Base-by-base conservation (phyloP, 768 basidiomycete species). In the Tylopilus plumbeoviolaceoides region DNA sequence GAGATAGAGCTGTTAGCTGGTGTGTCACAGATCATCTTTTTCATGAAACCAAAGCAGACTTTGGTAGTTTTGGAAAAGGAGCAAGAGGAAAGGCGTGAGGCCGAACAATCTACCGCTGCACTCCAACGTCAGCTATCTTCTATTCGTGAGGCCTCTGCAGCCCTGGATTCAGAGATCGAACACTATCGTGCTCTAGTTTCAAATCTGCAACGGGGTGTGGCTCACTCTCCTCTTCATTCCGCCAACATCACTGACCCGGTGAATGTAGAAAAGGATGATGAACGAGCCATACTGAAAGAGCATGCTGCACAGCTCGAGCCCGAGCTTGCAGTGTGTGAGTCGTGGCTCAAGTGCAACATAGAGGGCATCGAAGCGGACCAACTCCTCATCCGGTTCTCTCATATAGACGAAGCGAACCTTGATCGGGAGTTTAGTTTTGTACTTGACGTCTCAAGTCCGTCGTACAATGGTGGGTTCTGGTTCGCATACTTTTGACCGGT, bases 1-100 rank as follows among this genome's bases (percentile, higher is more conserved):
- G 92, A 94, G 69, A 85, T 91, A 28, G 85, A 89, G 47, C 77
- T 95, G 50, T 77, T 91, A 3, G 79, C 81, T 51, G 80, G 91
- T 92, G 66, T n/a, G 81, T 72, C 15, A 31, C 31, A 50, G 18
- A 21, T 25, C 59, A 5, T 38, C 9, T n/a, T 33, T 8, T 5
- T 17, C 17, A 33, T 44, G 14, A n/a, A 42, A 36, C 21, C 11
- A 42, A 38, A 41, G 7, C 15, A 28, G 10, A 30, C 30, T 8
- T 5, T 28, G 12, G 20, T 54, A 88, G 88, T 79, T 10, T 68
- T 91, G 46, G 84, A 82, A 59, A 72, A 74, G 49, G 89, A 91
- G 63, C 81, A 84, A 53, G 83, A 86, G 50, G 89, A 91, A 63
- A 72, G 80, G 40, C 85, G 85, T 60, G 85, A 87, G 44, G 79